Evolutionary conservation across 1,139 yeast genomes (phyloP).

Genomic region (Debaryomyces udenii): DNA sequence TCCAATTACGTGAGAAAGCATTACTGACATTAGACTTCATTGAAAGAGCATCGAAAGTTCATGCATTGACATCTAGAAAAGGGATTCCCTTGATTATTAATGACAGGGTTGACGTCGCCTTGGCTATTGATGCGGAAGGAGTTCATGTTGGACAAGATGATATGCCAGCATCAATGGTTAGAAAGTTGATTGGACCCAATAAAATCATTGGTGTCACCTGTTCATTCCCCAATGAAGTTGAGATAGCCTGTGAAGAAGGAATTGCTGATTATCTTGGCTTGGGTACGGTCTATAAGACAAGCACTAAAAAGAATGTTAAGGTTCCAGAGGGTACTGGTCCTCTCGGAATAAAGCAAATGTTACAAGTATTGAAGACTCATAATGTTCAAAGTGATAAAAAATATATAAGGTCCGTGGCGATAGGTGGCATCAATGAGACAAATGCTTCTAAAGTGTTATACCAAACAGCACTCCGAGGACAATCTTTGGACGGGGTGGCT

Average conservation of each 20-base stretch:
- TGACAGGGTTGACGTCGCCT: conserved; percentile 86
- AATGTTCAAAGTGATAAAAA: conserved; percentile 19
- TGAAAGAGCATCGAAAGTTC: conserved; percentile 61
- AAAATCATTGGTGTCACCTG: conserved; percentile 85
- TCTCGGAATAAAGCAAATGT: conserved; percentile 60
- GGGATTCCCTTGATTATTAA: conserved; percentile 82
- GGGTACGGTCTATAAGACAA: conserved; percentile 79
- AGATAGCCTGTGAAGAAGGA: conserved; percentile 52
- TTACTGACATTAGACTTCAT: conserved; percentile 71
- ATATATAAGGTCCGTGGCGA: conserved; percentile 65
- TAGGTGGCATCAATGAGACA: conserved; percentile 79
- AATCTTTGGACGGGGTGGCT: conserved; percentile 74
- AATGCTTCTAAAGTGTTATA: conserved; percentile 62
- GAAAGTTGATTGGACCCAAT: conserved; percentile 67
- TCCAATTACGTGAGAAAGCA: conserved; percentile 83
- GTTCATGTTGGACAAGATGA: conserved; percentile 95
- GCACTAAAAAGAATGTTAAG: conserved; percentile 61
- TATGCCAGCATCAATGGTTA: conserved; percentile 64
- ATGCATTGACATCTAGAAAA: conserved; percentile 57
- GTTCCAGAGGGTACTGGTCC: conserved; percentile 59
- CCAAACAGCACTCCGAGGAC: conserved; percentile 51
- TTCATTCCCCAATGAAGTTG: conserved; percentile 59
- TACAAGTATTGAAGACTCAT: conserved; percentile 48
- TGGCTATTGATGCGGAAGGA: conserved; percentile 90
- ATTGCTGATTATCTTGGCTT: conserved; percentile 83